These are phyloP conservation scores for Leccinum subtestaceum DNA, from an alignment of 768 basidiomycete species.

Conservation along the genomic window DNA sequence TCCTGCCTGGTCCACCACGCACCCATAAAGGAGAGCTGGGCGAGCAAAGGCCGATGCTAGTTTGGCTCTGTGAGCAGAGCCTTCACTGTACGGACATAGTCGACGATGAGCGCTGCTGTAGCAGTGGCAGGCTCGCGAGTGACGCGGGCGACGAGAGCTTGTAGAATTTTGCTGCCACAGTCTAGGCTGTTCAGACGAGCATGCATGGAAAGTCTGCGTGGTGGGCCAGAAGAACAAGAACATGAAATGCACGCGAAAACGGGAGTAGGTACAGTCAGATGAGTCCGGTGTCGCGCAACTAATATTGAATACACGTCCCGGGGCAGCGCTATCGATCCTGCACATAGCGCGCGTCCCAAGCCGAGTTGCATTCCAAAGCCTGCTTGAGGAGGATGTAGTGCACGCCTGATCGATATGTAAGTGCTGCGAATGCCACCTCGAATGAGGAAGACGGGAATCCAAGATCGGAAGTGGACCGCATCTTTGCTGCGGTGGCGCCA, in stretches of 20 bases:
- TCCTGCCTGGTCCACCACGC: constrained; percentile 42
- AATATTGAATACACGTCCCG: constrained; percentile 62
- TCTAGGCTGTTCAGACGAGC: constrained; percentile 68
- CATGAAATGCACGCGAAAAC: background rate
- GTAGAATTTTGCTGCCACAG: constrained; percentile 66
- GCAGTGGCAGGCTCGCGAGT: constrained; percentile 8
- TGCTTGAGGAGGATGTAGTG: constrained; percentile 79
- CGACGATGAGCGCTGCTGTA: constrained; percentile 40
- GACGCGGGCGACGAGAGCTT: constrained; percentile 50
- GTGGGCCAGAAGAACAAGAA: background rate
- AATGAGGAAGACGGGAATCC: constrained; percentile 32
- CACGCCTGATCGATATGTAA: constrained; percentile 51
- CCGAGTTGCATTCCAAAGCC: constrained; percentile 35
- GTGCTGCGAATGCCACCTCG: constrained; percentile 56
- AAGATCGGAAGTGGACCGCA: too few species aligned
- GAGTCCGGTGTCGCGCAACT: too few species aligned
- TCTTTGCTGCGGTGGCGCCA: too few species aligned
- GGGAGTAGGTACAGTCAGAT: too few species aligned
- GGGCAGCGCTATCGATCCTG: constrained; percentile 63
- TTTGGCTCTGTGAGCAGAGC: constrained; percentile 65
- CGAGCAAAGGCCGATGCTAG: constrained; percentile 66
- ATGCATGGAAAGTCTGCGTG: constrained; percentile 48
- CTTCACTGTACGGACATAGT: constrained; percentile 65
- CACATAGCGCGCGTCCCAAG: constrained; percentile 40
- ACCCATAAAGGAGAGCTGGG: constrained; percentile 58